Evolutionary conservation across 306 rosid species (phyloP).

Genomic region (Vigna trinervia): DNA sequence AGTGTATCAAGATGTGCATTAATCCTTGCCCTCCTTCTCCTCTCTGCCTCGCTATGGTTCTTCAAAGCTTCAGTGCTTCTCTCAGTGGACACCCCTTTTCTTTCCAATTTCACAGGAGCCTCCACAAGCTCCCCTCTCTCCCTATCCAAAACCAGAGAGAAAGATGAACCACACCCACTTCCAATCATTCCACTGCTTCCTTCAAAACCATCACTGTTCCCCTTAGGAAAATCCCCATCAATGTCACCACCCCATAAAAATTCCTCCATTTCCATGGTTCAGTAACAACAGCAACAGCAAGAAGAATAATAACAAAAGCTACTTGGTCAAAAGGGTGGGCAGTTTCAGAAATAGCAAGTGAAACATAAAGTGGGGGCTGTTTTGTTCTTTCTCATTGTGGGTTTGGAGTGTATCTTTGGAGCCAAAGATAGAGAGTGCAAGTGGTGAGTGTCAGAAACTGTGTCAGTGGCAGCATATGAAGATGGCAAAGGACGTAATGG

Average conservation of each 20-base stretch:
- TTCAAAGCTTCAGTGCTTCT: slow-evolving; percentile 66
- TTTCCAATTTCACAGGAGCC: slow-evolving; percentile 57
- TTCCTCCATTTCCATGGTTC: slow-evolving; percentile 57
- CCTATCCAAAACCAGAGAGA: slow-evolving; percentile 66
- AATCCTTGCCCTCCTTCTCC: slow-evolving; percentile 73
- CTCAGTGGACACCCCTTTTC: slow-evolving; percentile 56
- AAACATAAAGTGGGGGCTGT: not conserved
- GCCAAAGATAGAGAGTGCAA: slow-evolving; percentile 27
- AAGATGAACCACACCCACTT: slow-evolving; percentile 60
- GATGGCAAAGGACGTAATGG: slow-evolving; percentile 35
- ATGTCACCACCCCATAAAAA: slow-evolving; percentile 53
- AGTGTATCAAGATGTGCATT: slow-evolving; percentile 72
- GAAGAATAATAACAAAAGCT: not conserved
- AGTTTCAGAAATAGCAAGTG: slow-evolving; percentile 34
- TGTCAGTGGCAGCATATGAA: slow-evolving; percentile 36
- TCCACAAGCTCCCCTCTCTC: slow-evolving; percentile 69
- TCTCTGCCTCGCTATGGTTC: slow-evolving; percentile 81
- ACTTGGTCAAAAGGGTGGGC: slow-evolving; percentile 14
- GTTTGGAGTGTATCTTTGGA: slow-evolving; percentile 27
- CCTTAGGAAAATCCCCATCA: slow-evolving; percentile 35
- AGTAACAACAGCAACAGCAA: not conserved
- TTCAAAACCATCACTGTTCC: slow-evolving; percentile 43
- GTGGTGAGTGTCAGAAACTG: slow-evolving; percentile 35
- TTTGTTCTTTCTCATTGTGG: slow-evolving; percentile 37
- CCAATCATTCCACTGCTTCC: slow-evolving; percentile 39